Evolutionary conservation across 2,329 filamentous ascomycete species (phyloP), one percentile per base, ranked within the genome.

Genomic region (Epichloe festucae): DNA sequence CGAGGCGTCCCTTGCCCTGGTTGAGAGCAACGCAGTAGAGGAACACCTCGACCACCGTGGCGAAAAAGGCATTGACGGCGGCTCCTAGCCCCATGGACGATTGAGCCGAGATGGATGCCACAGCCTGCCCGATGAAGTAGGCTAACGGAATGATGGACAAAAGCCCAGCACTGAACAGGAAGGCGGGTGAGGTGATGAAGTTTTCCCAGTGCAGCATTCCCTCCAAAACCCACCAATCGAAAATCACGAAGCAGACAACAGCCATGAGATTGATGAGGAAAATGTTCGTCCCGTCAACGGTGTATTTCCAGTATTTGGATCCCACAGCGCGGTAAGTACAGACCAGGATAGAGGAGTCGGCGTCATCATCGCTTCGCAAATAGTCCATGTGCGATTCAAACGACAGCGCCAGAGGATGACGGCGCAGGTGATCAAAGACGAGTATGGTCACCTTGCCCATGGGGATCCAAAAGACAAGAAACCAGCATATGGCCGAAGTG

Each of bases 231-330:
- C 82, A 82, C 76, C 91, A 97, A 72, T 98, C 93, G 57, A 95
- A 81, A 56, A 98, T 94, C 62, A 91, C 87, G 63, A 98, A 96
- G 23, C 87, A 72, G n/a, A 98, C 93, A 17, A 98, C 80, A 12
- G 82, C 85, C 71, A 97, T 88, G 52, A 98, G 78, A 66, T 98
- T 98, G 74, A 98, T 96, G 58, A 98, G 81, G 71, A 98, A 97
- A 64, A 98, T 95, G 70, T 98, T 98, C 55, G 93, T 98, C 51
- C 93, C 94, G 64, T 98, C 93, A 53, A 98, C 77, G 4, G 93
- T 98, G 70, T 98, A 98, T 70, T 98, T 98, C 91, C 94, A 98
- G 73, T 98, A 98, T 67, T 91, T 91, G 58, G 82, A 76, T 12
- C 93, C 93, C 12, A 94, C 91, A 43, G 93, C 93, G 53, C 94